Conservation (phyloP, 768 basidiomycete species). For the Boletus vermiculosoides region DNA sequence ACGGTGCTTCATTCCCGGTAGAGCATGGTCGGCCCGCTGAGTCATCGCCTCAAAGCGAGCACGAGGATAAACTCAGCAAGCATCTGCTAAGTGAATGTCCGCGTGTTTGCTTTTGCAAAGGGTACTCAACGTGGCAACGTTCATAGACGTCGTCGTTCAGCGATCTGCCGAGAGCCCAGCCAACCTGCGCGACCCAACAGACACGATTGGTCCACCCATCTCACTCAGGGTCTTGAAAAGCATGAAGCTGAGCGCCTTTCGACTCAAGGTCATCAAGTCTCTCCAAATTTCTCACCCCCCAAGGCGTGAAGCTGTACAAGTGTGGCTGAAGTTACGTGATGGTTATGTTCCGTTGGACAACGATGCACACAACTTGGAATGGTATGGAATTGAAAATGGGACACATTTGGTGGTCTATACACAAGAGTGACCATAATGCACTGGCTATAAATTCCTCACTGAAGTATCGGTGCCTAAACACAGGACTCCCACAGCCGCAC, state of each 20-base stretch:
- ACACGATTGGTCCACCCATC: slow-evolving; percentile 20
- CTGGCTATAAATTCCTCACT: background rate
- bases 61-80: slow-evolving; percentile 54
- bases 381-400: slow-evolving; percentile 69
- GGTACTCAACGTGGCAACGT: slow-evolving; percentile 9
- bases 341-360: slow-evolving; percentile 48
- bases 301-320: slow-evolving; percentile 34
- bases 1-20: slow-evolving; percentile 27
- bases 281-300: slow-evolving; percentile 30
- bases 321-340: slow-evolving; percentile 61
- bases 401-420: slow-evolving; percentile 35
- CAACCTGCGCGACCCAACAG: slow-evolving; percentile 20
- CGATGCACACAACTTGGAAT: slow-evolving; percentile 57
- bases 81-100: slow-evolving; percentile 55
- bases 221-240: slow-evolving; percentile 59
- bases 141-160: slow-evolving; percentile 33
- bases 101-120: background rate
- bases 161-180: slow-evolving; percentile 18
- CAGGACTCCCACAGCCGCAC: slow-evolving; percentile 12
- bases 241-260: slow-evolving; percentile 65
- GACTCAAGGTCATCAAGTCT: slow-evolving; percentile 60
- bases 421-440: slow-evolving; percentile 12
- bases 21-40: slow-evolving; percentile 58
- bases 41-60: slow-evolving; percentile 25
- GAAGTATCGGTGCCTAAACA: slow-evolving; percentile 1